Evolutionary conservation across 2,329 filamentous ascomycete species (phyloP).

Genomic region (Boeremia lycopersici): DNA sequence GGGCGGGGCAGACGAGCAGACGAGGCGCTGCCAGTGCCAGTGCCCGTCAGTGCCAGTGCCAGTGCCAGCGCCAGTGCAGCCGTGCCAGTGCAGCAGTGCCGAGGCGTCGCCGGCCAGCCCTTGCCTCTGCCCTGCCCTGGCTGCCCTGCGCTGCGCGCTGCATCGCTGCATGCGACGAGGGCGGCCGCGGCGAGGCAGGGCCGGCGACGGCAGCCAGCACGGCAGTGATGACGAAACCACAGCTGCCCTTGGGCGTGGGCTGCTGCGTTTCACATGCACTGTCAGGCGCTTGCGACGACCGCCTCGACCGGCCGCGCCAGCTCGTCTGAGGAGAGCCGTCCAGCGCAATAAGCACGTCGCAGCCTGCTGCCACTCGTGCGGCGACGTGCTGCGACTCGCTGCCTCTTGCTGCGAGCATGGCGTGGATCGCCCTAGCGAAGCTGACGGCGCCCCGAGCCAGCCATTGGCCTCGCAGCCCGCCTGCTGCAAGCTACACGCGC

Average conservation of each 20-base stretch:
- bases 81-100: too few species aligned
- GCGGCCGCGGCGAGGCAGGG: too few species aligned
- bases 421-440: conserved; percentile 19
- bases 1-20: conserved; percentile 1
- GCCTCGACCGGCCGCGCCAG: background rate
- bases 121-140: conserved; percentile 1
- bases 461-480: conserved; percentile 34
- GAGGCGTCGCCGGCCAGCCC: background rate
- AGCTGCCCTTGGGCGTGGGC: conserved; percentile 19
- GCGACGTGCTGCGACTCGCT: background rate
- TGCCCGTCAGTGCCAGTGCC: too few species aligned
- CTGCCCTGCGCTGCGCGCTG: too few species aligned
- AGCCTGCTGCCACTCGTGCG: conserved; percentile 25
- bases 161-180: too few species aligned
- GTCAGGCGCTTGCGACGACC: conserved; percentile 18
- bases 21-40: too few species aligned
- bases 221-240: conserved; percentile 20
- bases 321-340: conserved; percentile 4
- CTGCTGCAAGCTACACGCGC: conserved; percentile 39
- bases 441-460: conserved; percentile 22
- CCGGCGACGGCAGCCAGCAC: conserved; percentile 17
- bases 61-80: too few species aligned
- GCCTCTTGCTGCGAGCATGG: conserved; percentile 14
- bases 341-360: background rate
- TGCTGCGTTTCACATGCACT: conserved; percentile 40